Evolutionary conservation across 2,329 filamentous ascomycete species (phyloP), one percentile per base, ranked within the genome.

Genomic region (Aspergillus neotritici): DNA sequence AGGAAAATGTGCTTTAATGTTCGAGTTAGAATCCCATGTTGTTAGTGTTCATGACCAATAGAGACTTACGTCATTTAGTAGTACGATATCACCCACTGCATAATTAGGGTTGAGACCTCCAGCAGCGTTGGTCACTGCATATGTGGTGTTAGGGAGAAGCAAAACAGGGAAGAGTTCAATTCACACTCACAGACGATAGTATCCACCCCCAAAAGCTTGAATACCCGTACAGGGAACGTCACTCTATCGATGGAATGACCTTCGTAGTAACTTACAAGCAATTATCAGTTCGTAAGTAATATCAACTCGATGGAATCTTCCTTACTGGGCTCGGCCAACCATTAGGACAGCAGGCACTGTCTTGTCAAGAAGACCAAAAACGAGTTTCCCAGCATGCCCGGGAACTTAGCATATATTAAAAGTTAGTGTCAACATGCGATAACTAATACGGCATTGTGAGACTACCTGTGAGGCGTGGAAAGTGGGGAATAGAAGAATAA

Each of bases 31-130:
- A 25, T 25, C 21, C 21, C 21, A 25, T 25, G 21, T 25, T 8
- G 21, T 25, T 9, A 3, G 21, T 25, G 21, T 8, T 25, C 7
- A 25, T 25, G 21, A 9, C 21, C 17, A 30, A 34, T 13, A 13
- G 16, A 17, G 10, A 54, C 70, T 50, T 67, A 79, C 78, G 65
- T 85, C 81, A 55, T 83, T 82, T 43, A 85, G 57, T 37, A 82
- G 64, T 34, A 83, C 76, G 44, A 85, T 77, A 59, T 84, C 82
- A 37, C 82, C 82, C 25, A 84, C 79, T 16, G 64, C 66, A 63
- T 83, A 84, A 31, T 74, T 71, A n/a, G 75, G 71, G 61, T 84
- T 84, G 30, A 84, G 63, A 10, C 79, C 80, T 44, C 82, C 82
- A 32, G 80, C 79, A 34, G 82, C 81, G 60, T 84, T 85, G 34